Evolutionary conservation across 345 rosid species (phyloP), one percentile per base, ranked within the genome.

Genomic region (Clarkia xantiana): DNA sequence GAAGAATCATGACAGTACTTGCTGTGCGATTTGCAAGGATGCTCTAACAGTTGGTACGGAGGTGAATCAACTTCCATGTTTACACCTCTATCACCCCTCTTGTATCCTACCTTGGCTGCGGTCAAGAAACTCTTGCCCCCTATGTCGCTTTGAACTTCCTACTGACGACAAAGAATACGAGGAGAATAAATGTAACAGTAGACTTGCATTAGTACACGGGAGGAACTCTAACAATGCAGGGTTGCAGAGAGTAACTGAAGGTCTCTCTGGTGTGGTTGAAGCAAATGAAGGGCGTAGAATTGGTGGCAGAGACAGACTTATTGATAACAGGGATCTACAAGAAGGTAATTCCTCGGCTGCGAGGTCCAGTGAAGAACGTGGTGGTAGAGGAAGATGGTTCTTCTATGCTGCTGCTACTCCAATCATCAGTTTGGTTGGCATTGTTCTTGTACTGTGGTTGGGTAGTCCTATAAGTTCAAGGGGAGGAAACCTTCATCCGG

Each of bases 21-120:
- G 70, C 42, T 90, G 97, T 72, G 94, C 97, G 11, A 71, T 90
- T 56, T 90, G 97, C 78, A 90, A 83, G 67, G 97, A 90, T 64
- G 45, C 74, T 59, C 73, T 77, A 60, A 19, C 60, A 15, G 45
- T 65, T 16, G 73, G 88, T 52, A 70, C 66, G 51, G 79, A 77
- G 74, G 86, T 68, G 22, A 79, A 62, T 53, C 76, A 81, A 63
- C 95, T 90, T 66, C 97, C 97, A 1, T 90, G 97, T 69, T 59
- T 55, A 58, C 97, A 90, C 51, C 62, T 86, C 41, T 90, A 90
- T 65, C 94, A 90, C 53, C 72, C 71, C 41, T 51, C 58, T 42
- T 90, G 97, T 72, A 90, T 90, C 55, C 51, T 85, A 56, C 94
- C 91, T 12, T 85, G 97, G 97, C 60, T 90, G 71, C 73, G 64